Base-by-base conservation (phyloP, 2,329 filamentous ascomycete species). In the Colletotrichum ledebouriae region DNA sequence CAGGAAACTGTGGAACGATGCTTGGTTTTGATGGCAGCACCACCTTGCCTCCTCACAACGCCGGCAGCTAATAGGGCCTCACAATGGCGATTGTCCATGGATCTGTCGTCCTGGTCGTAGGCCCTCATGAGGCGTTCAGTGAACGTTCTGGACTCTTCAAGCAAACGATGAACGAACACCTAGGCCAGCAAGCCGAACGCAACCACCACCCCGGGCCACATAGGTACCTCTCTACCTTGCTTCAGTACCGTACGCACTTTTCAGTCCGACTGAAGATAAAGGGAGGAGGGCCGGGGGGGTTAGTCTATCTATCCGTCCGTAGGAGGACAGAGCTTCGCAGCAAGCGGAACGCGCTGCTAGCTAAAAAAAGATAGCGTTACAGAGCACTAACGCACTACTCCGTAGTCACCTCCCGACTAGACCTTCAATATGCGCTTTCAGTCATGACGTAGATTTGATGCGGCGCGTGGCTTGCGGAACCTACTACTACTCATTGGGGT, bases 81-180 rank as follows among this genome's bases (percentile, higher is more conserved):
- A 7, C 34, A 39, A 34, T 44, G 11, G n/a, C 56, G 42, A 44
- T 49, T 50, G 25, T n/a, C 29, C 34, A 67, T 33, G 42, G 50
- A 63, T 37, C n/a, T n/a, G 56, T 65, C 55, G 61, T 49, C 61
- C 65, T 65, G 39, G 34, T 42, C 33, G 11, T 50, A 53, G 53
- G 55, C 12, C 47, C 41, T 55, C 33, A 5, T 41, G 25, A 25
- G 25, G 5, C 25, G 25, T 11, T 39, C 34, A 37, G 34, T 67
- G 59, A 67, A 63, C 50, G 59, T 67, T 63, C 59, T 63, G 44
- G 63, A 63, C 59, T 58, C 52, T 52, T 63, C 44, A 46, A 52
- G 59, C 59, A 49, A 42, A 62, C 42, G 58, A 55, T 39, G 59
- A 56, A 41, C 39, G 58, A 66, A 61, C 49, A 57, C 39, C 62